Evolutionary conservation across 1,284 basidiomycete genomes (phyloP), one percentile per base, ranked within the genome.

Genomic region (Pulchroboletus neoregius): DNA sequence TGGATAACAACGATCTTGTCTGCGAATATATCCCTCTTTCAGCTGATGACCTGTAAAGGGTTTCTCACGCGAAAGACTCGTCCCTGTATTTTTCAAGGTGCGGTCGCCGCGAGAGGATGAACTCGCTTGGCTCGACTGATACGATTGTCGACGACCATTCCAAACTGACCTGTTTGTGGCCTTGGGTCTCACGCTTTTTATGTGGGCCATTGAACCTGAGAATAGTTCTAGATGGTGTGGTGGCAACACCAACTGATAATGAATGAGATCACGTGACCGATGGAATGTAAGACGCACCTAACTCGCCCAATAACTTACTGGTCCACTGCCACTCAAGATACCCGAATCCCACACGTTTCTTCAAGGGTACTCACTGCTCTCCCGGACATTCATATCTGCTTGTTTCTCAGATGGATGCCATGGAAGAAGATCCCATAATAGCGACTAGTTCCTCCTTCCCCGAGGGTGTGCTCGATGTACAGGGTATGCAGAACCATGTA

Each of bases 351-450:
- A 33, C 35, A 53, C 45, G 28, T 38, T 47, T 35, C 24, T 32
- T 10, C 34, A 39, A 45, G 39, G 22, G 45, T 50, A 49, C 20
- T 27, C 16, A 4, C 13, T 2, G 9, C 22, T 22, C 35, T 32
- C 34, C 12, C 6, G 20, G 20, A 15, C 9, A 8, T 28, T 16
- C 5, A 39, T 18, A 20, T 46, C 16, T 34, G 2, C 18, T 16
- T 10, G 15, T 39, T 44, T 43, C 37, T 38, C 43, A 68, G 52
- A 67, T 66, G 63, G 62, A 66, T 41, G 51, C 56, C 30, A 68
- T 63, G 66, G 66, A 64, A 47, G 61, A 58, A 51, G 62, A 68
- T 63, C 61, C 51, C 26, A 45, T 62, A 51, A 47, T 66, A 43
- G 46, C 37, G 34, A 53, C 51, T 22, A 50, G 43, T 27, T 43